phyloP scores from a whole-genome alignment of 2,329 filamentous ascomycete genomes.

The Chaetomiaceae sp. region DNA sequence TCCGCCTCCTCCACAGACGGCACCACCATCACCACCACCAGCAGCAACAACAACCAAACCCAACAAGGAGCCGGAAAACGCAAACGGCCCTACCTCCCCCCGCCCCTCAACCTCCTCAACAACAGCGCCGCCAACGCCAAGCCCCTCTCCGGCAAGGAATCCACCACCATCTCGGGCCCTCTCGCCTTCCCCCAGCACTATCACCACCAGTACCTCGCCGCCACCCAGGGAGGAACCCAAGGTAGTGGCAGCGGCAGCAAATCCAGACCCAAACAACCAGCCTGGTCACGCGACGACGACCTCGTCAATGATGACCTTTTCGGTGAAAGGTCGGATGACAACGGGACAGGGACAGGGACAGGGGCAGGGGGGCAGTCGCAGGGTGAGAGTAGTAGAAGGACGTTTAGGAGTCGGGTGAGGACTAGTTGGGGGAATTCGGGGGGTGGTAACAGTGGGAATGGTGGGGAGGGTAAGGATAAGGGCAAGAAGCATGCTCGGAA shows the following conservation, averaged over 20 bases:
- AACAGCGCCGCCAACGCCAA: neutral
- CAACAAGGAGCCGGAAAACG: conserved; percentile 5
- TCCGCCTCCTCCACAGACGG: conserved; percentile 3
- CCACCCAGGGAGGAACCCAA: neutral
- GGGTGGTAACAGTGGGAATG: neutral
- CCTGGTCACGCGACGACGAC: neutral
- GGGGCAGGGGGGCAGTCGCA: neutral
- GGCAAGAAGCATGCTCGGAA: conserved; percentile 9
- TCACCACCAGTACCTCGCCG: neutral
- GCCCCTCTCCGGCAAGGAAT: conserved; percentile 17
- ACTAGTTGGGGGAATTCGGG: neutral
- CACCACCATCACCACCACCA: neutral
- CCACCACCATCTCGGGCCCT: conserved; percentile 20
- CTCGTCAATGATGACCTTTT: neutral
- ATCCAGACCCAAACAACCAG: neutral
- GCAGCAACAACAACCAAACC: neutral
- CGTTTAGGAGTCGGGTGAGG: neutral
- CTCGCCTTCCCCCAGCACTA: conserved; percentile 21
- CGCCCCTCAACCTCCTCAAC: conserved; percentile 9
- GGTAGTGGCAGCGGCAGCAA: no score
- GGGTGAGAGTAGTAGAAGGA: neutral
- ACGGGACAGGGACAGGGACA: neutral
- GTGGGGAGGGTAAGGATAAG: neutral
- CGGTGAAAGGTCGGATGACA: conserved; percentile 1
- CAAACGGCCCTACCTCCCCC: conserved; percentile 8